These are phyloP conservation scores for Trichophyton schoenleinii DNA, from an alignment of 2,329 filamentous ascomycete species.

Conservation along the genomic window DNA sequence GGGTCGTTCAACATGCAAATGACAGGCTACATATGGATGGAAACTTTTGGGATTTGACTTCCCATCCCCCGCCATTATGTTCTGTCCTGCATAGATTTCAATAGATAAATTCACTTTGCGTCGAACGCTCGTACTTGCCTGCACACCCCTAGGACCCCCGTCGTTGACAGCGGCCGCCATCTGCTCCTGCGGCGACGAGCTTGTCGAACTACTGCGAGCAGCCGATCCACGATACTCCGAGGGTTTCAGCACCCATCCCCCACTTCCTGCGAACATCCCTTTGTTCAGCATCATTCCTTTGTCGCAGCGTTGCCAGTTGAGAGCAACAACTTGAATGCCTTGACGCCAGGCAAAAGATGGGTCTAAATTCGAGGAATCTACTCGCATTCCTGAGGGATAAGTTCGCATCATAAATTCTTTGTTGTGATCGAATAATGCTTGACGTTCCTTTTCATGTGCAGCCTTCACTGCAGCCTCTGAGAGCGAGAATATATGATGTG, in stretches of 20 bases:
- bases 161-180: constrained; percentile 10
- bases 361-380: constrained; percentile 76
- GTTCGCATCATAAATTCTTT: constrained; percentile 70
- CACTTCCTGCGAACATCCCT: constrained; percentile 71
- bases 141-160: not conserved
- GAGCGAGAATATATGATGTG: constrained; percentile 52
- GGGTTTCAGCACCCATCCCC: constrained; percentile 80
- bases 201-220: constrained; percentile 21
- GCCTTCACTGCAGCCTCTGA: constrained; percentile 56
- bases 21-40: constrained; percentile 63
- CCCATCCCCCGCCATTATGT: constrained; percentile 53
- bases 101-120: constrained; percentile 55
- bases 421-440: constrained; percentile 71
- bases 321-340: constrained; percentile 77
- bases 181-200: constrained; percentile 19
- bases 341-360: constrained; percentile 76
- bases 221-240: constrained; percentile 47
- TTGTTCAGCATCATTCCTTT: constrained; percentile 94
- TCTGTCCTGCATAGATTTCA: constrained; percentile 63
- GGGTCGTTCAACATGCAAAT: constrained; percentile 66
- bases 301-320: constrained; percentile 90
- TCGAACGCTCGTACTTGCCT: constrained; percentile 28
- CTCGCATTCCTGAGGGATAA: constrained; percentile 71
- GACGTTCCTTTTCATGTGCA: constrained; percentile 40
- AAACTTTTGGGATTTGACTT: constrained; percentile 47